phyloP scores from a whole-genome alignment of 352 stramenopile genomes.

The Globisporangium okanoganense region DNA sequence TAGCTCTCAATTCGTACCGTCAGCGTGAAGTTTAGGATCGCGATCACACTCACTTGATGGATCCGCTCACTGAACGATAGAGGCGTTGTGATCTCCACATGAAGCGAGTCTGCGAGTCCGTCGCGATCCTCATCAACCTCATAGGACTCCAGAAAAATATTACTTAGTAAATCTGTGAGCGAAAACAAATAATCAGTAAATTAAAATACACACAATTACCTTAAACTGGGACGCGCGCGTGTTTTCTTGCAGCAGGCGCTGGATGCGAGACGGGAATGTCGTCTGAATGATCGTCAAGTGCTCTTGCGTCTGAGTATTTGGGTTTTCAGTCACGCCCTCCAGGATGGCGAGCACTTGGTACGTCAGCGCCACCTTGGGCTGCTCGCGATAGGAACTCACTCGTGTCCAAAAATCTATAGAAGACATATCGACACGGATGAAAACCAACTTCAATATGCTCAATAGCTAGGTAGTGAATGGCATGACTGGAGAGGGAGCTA shows the following conservation, averaged over 20 bases:
- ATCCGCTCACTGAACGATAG: slow-evolving; percentile 46
- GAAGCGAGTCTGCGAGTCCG: slow-evolving; percentile 42
- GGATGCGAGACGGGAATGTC: slow-evolving; percentile 35
- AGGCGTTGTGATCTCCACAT: slow-evolving; percentile 45
- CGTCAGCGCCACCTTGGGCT: slow-evolving; percentile 47
- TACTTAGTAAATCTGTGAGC: slow-evolving; percentile 1
- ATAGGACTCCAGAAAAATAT: slow-evolving; percentile 33
- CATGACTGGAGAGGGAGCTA: too few species aligned
- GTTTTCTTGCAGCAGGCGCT: slow-evolving; percentile 41
- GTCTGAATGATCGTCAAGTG: slow-evolving; percentile 40
- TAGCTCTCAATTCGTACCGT: slow-evolving; percentile 19
- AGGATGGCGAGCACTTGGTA: slow-evolving; percentile 63
- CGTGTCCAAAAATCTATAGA: slow-evolving; percentile 56
- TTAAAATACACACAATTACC: slow-evolving; percentile 16
- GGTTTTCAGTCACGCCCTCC: slow-evolving; percentile 31
- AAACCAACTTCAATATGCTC: not conserved
- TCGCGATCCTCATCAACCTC: slow-evolving; percentile 48
- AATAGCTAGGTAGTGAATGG: slow-evolving; percentile 9
- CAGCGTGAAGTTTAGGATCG: slow-evolving; percentile 62
- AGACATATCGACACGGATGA: slow-evolving; percentile 10
- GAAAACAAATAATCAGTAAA: not conserved
- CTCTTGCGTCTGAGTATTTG: slow-evolving; percentile 10
- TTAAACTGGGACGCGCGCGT: slow-evolving; percentile 33
- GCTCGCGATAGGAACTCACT: slow-evolving; percentile 56
- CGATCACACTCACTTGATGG: slow-evolving; percentile 36